These are phyloP conservation scores for Pythium scleroteichum DNA, from an alignment of 352 stramenopile species.

Conservation along the genomic window DNA sequence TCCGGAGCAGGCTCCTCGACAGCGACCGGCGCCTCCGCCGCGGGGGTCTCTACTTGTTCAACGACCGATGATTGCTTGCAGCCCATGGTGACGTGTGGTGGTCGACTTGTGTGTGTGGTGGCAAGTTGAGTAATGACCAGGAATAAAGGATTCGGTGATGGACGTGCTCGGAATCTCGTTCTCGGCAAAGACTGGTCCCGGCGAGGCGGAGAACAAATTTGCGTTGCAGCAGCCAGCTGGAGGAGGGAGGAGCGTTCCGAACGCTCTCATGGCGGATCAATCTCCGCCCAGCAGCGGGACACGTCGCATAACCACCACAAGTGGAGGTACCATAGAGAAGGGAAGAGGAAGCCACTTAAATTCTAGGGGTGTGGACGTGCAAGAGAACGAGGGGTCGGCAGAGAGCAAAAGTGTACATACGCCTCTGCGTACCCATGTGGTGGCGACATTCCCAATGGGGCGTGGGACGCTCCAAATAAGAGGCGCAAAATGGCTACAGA, in stretches of 20 bases:
- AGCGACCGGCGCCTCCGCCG: conserved; percentile 9
- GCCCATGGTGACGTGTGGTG: conserved; percentile 38
- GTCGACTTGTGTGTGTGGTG: conserved; percentile 11
- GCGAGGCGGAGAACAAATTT: not conserved
- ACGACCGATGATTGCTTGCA: conserved; percentile 64
- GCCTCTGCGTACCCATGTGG: conserved; percentile 15
- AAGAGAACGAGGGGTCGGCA: not conserved
- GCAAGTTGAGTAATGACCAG: conserved; percentile 13
- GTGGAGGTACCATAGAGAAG: too few relatives aligned
- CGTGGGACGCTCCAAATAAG: not conserved
- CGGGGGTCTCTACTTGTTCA: conserved; percentile 37
- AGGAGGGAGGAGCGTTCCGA: too few relatives aligned
- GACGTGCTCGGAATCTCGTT: too few relatives aligned
- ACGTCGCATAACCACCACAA: too few relatives aligned
- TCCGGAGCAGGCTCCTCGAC: not conserved
- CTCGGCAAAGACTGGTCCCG: conserved; percentile 1
- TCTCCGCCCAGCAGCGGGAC: too few relatives aligned
- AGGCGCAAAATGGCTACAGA: not conserved
- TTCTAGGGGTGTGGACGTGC: too few relatives aligned
- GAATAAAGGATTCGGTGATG: too few relatives aligned
- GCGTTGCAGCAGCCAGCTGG: too few relatives aligned
- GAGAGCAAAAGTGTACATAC: conserved; percentile 23
- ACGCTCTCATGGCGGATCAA: too few relatives aligned
- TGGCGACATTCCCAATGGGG: not conserved
- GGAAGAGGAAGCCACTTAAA: too few relatives aligned